Percentiles rank a stretch among this genome's conserved stretches.
phyloP scores from a whole-genome alignment of 768 basidiomycete species.

The Boletus patriciae region DNA sequence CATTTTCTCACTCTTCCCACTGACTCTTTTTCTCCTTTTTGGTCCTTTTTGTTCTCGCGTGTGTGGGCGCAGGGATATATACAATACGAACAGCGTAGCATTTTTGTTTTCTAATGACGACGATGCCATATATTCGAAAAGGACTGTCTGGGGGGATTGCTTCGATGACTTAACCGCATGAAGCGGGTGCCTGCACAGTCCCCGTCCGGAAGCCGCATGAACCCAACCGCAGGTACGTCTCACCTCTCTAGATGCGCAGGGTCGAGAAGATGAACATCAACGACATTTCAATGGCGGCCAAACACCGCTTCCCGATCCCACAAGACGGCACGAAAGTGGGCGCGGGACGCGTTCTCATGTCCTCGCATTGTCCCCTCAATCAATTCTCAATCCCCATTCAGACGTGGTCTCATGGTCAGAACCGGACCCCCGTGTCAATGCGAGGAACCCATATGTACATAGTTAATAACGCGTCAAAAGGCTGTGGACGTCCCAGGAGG shows the following conservation, averaged over 20 bases:
- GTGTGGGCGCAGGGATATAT: constrained; percentile 25
- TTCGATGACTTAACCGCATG: background rate
- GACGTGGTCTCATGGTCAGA: background rate
- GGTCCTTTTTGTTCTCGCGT: constrained; percentile 16
- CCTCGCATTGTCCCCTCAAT: background rate
- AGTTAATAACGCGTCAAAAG: background rate
- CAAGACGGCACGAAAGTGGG: background rate
- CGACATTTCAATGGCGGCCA: constrained; percentile 1
- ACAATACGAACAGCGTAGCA: constrained; percentile 31
- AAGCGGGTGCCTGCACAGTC: constrained; percentile 13
- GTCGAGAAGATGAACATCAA: background rate
- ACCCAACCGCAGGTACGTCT: constrained; percentile 1
- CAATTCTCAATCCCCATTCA: constrained; percentile 17
- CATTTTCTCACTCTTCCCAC: constrained; percentile 1
- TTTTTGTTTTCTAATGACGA: constrained; percentile 29
- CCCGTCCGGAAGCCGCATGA: constrained; percentile 2
- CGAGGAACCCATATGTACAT: background rate
- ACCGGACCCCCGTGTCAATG: background rate
- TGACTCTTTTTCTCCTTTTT: constrained; percentile 20
- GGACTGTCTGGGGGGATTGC: constrained; percentile 23
- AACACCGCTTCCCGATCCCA: background rate
- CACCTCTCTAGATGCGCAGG: constrained; percentile 23
- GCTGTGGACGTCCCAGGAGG: constrained; percentile 2
- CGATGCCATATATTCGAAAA: constrained; percentile 8
- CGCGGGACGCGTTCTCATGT: constrained; percentile 4